A percentile compares a stretch with the other conserved stretches of the same genome.
These are phyloP conservation scores for Teunomyces lycoperdinae DNA, from an alignment of 805 yeast species.

Conservation along the genomic window DNA sequence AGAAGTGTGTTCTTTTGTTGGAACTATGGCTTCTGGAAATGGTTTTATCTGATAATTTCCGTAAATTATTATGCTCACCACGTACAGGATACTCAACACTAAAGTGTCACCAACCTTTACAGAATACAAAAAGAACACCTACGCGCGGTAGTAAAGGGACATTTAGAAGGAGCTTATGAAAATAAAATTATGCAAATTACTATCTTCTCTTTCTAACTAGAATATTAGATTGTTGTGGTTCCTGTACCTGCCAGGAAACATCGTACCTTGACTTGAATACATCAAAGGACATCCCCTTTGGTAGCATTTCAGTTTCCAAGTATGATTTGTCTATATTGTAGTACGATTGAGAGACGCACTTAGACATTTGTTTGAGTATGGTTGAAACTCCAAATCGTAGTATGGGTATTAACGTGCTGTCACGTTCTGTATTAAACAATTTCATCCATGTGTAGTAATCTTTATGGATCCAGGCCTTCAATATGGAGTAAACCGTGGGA, in stretches of 20 bases:
- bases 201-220: constrained; percentile 21
- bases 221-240: constrained; percentile 12
- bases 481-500: neutral
- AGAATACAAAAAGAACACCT: too few relatives aligned
- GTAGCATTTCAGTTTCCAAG: constrained; percentile 26
- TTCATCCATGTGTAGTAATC: constrained; percentile 32
- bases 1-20: neutral
- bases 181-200: neutral
- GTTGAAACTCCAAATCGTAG: constrained; percentile 41
- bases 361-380: constrained; percentile 32
- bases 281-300: constrained; percentile 19
- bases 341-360: constrained; percentile 30
- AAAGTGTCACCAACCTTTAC: too few relatives aligned
- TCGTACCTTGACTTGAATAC: constrained; percentile 18
- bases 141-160: too few relatives aligned
- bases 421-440: constrained; percentile 30
- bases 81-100: neutral
- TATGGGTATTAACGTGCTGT: constrained; percentile 29
- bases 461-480: constrained; percentile 26
- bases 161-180: too few relatives aligned
- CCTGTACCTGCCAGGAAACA: constrained; percentile 31
- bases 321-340: constrained; percentile 29
- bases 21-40: neutral
- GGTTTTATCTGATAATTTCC: neutral
- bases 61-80: neutral